Conservation (phyloP, 83 land plant species). For the Diphasiastrum complanatum region DNA sequence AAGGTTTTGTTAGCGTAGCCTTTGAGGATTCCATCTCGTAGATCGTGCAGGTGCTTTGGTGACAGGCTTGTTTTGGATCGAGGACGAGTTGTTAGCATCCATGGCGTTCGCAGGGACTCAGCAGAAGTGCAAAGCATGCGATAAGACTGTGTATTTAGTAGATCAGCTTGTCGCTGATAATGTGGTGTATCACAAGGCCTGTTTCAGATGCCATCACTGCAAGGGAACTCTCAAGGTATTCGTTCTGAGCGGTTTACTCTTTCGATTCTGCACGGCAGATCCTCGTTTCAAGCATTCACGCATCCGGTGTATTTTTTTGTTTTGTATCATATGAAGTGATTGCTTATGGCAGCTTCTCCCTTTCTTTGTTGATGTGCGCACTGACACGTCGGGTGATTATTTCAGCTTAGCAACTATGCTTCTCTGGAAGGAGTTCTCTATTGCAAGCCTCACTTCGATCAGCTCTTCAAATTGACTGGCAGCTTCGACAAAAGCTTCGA, state of each 20-base stretch:
- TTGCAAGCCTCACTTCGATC: conserved; percentile 71
- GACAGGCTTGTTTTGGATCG: no score
- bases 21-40: no score
- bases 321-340: not conserved
- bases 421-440: conserved; percentile 65
- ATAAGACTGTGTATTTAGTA: conserved; percentile 8
- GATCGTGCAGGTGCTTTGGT: no score
- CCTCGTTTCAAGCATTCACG: not conserved
- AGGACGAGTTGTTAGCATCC: no score
- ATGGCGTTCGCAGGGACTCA: conserved; percentile 1
- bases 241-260: not conserved
- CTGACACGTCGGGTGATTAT: not conserved
- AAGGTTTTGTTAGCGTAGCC: no score
- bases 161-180: conserved; percentile 49
- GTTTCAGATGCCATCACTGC: conserved; percentile 68
- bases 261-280: not conserved
- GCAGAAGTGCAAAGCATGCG: conserved; percentile 14
- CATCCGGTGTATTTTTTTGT: not conserved
- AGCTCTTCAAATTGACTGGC: conserved; percentile 63
- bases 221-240: conserved; percentile 62
- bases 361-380: conserved; percentile 3
- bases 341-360: not conserved
- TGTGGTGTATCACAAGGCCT: conserved; percentile 45
- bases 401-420: conserved; percentile 62
- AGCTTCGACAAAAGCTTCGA: conserved; percentile 59